A percentile compares a stretch with the other conserved stretches of the same genome.
phyloP scores from a whole-genome alignment of 2,329 filamentous ascomycete species.

The Alternaria brassicicola region DNA sequence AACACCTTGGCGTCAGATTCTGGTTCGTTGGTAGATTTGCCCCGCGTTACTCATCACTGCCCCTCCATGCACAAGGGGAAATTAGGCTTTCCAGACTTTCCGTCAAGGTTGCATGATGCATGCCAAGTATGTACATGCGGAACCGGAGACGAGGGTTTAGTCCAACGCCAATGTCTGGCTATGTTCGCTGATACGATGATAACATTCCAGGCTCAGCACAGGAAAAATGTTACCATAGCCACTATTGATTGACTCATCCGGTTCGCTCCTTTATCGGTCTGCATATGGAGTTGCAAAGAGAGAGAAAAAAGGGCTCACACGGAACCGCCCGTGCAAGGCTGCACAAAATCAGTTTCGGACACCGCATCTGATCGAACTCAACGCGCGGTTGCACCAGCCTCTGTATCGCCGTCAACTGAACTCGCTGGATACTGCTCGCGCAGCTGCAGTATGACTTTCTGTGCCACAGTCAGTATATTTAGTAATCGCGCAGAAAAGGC shows the following conservation, averaged over 20 bases:
- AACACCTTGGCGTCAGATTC: conserved; percentile 19
- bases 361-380: conserved; percentile 15
- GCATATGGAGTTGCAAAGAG: background rate
- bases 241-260: background rate
- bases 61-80: conserved; percentile 17
- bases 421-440: conserved; percentile 49
- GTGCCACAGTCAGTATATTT: conserved; percentile 16
- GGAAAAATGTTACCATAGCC: background rate
- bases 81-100: conserved; percentile 8
- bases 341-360: conserved; percentile 14
- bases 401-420: conserved; percentile 37
- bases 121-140: conserved; percentile 6
- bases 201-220: background rate
- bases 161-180: background rate
- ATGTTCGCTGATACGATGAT: background rate
- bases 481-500: background rate
- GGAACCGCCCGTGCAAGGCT: conserved; percentile 15
- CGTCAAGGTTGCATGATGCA: conserved; percentile 10
- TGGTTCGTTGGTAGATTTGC: conserved; percentile 16
- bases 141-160: conserved; percentile 6
- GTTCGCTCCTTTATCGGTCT: background rate
- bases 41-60: conserved; percentile 18
- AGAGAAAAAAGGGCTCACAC: background rate
- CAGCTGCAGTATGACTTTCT: conserved; percentile 57
- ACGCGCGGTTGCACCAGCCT: conserved; percentile 29